A percentile compares a stretch with the other conserved stretches of the same genome.
phyloP scores from a whole-genome alignment of 2,329 filamentous ascomycete genomes.

The Fonsecaea nubica region DNA sequence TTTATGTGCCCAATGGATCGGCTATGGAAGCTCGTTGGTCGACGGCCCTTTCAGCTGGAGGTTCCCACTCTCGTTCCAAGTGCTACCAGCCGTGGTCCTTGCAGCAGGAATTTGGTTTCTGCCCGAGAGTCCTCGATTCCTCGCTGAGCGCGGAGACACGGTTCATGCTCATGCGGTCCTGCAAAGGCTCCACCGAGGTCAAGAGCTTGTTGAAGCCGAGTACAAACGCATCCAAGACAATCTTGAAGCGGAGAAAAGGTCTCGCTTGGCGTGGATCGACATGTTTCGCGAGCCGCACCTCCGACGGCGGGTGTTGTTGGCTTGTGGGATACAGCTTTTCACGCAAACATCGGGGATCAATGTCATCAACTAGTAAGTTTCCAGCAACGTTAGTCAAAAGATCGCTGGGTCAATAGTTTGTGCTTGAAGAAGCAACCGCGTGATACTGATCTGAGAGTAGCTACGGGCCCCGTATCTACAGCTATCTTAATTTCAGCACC shows the following conservation, averaged over 20 bases:
- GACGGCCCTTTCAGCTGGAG: slow-evolving; percentile 44
- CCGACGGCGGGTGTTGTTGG: slow-evolving; percentile 56
- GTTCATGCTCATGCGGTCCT: slow-evolving; percentile 47
- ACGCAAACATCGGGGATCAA: slow-evolving; percentile 58
- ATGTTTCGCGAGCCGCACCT: slow-evolving; percentile 53
- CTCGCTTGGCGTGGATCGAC: slow-evolving; percentile 47
- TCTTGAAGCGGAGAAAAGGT: slow-evolving; percentile 47
- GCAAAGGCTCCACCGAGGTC: slow-evolving; percentile 44
- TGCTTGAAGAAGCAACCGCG: not conserved
- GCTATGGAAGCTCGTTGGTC: slow-evolving; percentile 45
- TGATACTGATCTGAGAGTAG: not conserved
- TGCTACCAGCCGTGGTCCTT: slow-evolving; percentile 51
- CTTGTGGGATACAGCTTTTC: slow-evolving; percentile 58
- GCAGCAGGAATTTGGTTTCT: slow-evolving; percentile 46
- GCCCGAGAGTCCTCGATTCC: slow-evolving; percentile 43
- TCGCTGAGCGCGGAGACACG: slow-evolving; percentile 48
- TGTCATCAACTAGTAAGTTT: slow-evolving; percentile 49
- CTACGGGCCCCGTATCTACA: slow-evolving; percentile 54
- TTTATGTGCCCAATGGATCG: slow-evolving; percentile 48
- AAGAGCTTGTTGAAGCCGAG: slow-evolving; percentile 49
- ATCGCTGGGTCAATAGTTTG: not conserved
- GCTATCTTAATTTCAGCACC: slow-evolving; percentile 52
- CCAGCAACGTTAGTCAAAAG: not conserved
- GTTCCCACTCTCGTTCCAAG: slow-evolving; percentile 46
- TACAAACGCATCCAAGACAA: slow-evolving; percentile 51